Evolutionary conservation across 1,284 basidiomycete genomes (phyloP).

Genomic region (Melampsora larici-populina): DNA sequence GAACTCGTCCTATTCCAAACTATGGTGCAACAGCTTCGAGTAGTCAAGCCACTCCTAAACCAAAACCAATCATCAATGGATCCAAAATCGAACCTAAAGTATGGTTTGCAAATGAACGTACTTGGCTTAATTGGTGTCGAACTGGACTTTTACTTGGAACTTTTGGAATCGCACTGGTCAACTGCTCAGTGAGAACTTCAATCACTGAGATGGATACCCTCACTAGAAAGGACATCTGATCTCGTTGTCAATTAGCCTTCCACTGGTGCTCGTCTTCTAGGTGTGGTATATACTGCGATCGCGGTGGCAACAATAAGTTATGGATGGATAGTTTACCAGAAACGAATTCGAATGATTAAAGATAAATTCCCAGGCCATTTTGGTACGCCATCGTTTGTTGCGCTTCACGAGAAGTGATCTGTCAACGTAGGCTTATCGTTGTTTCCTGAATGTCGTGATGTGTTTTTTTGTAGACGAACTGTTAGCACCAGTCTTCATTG

Average conservation of each 20-base stretch:
- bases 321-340: constrained; percentile 25
- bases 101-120: constrained; percentile 42
- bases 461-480: constrained; percentile 34
- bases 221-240: background rate
- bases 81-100: constrained; percentile 36
- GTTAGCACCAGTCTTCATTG: constrained; percentile 21
- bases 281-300: constrained; percentile 12
- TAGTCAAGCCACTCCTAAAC: background rate
- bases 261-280: constrained; percentile 28
- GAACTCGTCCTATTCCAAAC: background rate
- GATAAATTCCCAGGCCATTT: constrained; percentile 33
- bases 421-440: too few relatives aligned
- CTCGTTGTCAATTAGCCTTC: constrained; percentile 10
- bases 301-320: constrained; percentile 26
- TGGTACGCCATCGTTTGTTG: too few relatives aligned
- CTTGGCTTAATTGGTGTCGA: constrained; percentile 40
- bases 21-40: background rate
- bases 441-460: too few relatives aligned
- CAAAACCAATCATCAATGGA: background rate
- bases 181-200: constrained; percentile 16
- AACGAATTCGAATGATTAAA: constrained; percentile 27
- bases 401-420: too few relatives aligned
- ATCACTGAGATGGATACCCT: background rate
- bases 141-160: constrained; percentile 33
- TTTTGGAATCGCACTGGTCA: constrained; percentile 32